Percentiles rank a stretch among this genome's conserved stretches.
phyloP scores from a whole-genome alignment of 768 basidiomycete genomes.

The Hebeloma cylindrosporum region DNA sequence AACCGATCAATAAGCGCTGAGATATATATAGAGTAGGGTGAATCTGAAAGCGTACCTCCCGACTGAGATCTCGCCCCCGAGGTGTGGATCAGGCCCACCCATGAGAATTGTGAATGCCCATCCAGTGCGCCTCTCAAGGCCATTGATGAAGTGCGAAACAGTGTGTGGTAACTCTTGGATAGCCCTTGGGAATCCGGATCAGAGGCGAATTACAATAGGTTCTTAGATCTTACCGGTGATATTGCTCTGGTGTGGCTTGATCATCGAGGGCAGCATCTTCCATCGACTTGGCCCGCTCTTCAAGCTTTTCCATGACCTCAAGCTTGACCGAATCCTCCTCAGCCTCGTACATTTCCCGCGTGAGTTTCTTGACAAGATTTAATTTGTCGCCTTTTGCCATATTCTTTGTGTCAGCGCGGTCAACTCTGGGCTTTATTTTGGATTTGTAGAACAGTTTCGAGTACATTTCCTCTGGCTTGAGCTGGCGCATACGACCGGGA shows the following conservation, averaged over 20 bases:
- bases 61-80: background rate
- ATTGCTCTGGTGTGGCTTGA: slow-evolving; percentile 4
- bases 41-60: too few relatives aligned
- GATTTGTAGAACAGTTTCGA: background rate
- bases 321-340: slow-evolving; percentile 1
- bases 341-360: background rate
- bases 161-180: background rate
- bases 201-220: background rate
- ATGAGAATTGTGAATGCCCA: slow-evolving; percentile 6
- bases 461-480: slow-evolving; percentile 5
- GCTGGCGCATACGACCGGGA: background rate
- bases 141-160: background rate
- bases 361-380: background rate
- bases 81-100: slow-evolving; percentile 10
- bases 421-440: too few relatives aligned
- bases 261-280: background rate
- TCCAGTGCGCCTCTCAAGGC: background rate
- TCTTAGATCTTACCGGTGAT: slow-evolving; percentile 1
- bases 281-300: background rate
- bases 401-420: too few relatives aligned
- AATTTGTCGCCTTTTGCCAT: too few relatives aligned
- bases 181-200: background rate
- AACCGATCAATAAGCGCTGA: too few relatives aligned
- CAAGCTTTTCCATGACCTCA: background rate
- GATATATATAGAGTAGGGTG: too few relatives aligned